Percentiles rank a stretch among this genome's conserved stretches.
These are phyloP conservation scores for Parasitella parasitica DNA, from an alignment of 371 early-diverging fungal species.

Conservation along the genomic window DNA sequence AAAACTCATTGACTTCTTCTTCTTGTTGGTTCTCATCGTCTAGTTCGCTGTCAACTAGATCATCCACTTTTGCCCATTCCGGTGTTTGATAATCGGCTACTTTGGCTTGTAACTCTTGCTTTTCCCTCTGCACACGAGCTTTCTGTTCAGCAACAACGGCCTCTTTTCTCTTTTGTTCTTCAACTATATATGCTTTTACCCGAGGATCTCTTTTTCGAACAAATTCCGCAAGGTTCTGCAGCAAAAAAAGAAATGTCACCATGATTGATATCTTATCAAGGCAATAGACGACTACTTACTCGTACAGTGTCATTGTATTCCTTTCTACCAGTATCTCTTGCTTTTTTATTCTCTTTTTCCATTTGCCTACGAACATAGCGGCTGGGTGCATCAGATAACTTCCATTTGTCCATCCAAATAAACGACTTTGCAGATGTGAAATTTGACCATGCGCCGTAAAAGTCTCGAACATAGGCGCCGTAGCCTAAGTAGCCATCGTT, in stretches of 20 bases:
- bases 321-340: conserved; percentile 77
- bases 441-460: conserved; percentile 76
- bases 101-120: conserved; percentile 50
- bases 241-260: neutral
- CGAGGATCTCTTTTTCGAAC: conserved; percentile 82
- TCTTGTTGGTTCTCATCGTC: conserved; percentile 40
- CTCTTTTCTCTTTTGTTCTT: conserved; percentile 50
- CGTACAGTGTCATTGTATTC: conserved; percentile 87
- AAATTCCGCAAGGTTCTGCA: conserved; percentile 56
- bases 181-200: conserved; percentile 55
- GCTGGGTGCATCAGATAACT: conserved; percentile 81
- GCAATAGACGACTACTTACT: conserved; percentile 46
- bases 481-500: conserved; percentile 34
- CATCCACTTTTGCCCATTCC: conserved; percentile 64
- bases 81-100: conserved; percentile 57
- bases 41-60: conserved; percentile 8
- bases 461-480: conserved; percentile 53
- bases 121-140: conserved; percentile 51
- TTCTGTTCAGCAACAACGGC: conserved; percentile 56
- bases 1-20: conserved; percentile 48
- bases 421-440: conserved; percentile 84
- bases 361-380: conserved; percentile 78
- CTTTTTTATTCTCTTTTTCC: conserved; percentile 91
- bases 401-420: conserved; percentile 87
- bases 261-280: neutral